Evolutionary conservation across 306 rosid species (phyloP).

Genomic region (Vachellia collinsii): DNA sequence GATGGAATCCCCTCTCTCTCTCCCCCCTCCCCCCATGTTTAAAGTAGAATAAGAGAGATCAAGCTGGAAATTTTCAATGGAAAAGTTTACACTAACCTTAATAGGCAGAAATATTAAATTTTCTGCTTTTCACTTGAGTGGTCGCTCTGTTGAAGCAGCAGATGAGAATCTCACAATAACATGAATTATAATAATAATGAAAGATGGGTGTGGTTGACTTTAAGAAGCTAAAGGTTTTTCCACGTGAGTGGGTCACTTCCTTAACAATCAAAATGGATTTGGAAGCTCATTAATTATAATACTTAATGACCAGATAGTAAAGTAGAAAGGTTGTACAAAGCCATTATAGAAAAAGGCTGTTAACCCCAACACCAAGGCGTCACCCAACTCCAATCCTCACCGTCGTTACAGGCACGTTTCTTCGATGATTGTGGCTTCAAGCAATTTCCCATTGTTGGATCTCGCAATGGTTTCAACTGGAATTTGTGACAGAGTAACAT

Average conservation of each 20-base stretch:
- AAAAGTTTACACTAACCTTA: conserved; percentile 17
- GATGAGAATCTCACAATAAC: background rate
- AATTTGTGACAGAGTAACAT: too few relatives aligned
- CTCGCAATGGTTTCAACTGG: too few relatives aligned
- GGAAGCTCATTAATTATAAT: background rate
- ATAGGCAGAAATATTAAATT: background rate
- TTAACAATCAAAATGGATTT: background rate
- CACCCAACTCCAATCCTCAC: too few relatives aligned
- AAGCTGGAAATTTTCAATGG: conserved; percentile 6
- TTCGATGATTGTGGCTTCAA: too few relatives aligned
- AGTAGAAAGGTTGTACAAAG: conserved; percentile 20
- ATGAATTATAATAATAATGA: background rate
- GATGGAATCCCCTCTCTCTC: background rate
- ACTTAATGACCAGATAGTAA: conserved; percentile 4
- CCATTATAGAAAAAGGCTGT: conserved; percentile 29
- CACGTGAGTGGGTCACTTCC: conserved; percentile 31
- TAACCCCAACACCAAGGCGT: background rate
- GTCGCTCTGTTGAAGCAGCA: conserved; percentile 20
- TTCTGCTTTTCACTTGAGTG: background rate
- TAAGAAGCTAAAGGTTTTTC: background rate
- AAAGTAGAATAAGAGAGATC: background rate
- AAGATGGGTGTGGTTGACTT: conserved; percentile 34
- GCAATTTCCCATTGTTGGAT: too few relatives aligned
- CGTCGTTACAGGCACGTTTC: too few relatives aligned
- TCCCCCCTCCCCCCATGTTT: too few relatives aligned